Evolutionary conservation across 2,329 filamentous ascomycete genomes (phyloP).

Genomic region (Samsoniella hepiali): DNA sequence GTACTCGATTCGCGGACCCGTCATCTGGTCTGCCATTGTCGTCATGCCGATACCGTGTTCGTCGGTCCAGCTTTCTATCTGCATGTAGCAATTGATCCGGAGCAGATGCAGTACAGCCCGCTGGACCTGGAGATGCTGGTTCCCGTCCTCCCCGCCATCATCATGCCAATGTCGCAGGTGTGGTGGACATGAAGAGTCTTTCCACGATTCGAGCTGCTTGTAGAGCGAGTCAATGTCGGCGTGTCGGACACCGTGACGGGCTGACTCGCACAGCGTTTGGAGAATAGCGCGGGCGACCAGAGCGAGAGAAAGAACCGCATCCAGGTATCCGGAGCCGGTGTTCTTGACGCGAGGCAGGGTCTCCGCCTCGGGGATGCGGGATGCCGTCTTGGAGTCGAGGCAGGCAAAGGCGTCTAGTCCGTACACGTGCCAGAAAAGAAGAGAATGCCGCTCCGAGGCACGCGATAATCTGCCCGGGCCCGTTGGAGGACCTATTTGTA

Average conservation of each 20-base stretch:
- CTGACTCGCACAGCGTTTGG: slow-evolving; percentile 16
- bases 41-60: slow-evolving; percentile 20
- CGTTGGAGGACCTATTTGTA: neutral
- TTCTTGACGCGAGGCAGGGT: neutral
- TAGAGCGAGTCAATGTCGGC: slow-evolving; percentile 14
- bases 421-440: slow-evolving; percentile 25
- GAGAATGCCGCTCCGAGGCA: slow-evolving; percentile 19
- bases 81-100: slow-evolving; percentile 24
- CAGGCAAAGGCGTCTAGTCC: slow-evolving; percentile 24
- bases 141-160: neutral
- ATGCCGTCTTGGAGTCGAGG: slow-evolving; percentile 23
- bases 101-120: slow-evolving; percentile 22
- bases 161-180: neutral
- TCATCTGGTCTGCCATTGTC: slow-evolving; percentile 15
- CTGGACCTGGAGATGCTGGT: slow-evolving; percentile 19
- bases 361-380: slow-evolving; percentile 21
- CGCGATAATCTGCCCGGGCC: neutral
- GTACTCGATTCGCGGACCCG: slow-evolving; percentile 17
- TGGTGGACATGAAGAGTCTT: neutral
- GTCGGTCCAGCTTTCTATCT: slow-evolving; percentile 21
- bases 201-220: neutral
- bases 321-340: slow-evolving; percentile 21
- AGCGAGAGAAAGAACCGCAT: slow-evolving; percentile 24
- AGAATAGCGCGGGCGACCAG: slow-evolving; percentile 21
- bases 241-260: slow-evolving; percentile 17